Base-by-base conservation (phyloP, 176 grass and related monocot species). In the Eleusine coracana region DNA sequence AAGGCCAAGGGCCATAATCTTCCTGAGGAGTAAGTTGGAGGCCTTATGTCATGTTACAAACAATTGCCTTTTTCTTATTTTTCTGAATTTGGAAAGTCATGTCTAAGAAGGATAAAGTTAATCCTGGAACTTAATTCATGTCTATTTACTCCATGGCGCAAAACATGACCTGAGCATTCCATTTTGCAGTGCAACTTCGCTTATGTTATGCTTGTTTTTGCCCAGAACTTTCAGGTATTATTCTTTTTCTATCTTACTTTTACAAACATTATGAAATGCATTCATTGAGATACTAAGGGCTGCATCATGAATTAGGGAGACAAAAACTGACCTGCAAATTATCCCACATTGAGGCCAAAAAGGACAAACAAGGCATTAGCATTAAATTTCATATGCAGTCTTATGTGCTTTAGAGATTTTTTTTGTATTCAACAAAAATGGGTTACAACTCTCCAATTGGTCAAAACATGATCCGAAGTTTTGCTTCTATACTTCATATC, bases 111-210 rank as follows among this genome's bases (percentile, higher is more conserved):
- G 40, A 70, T 54, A 59, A 78, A 81, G 29, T 71, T 49, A 78
- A 28, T 1, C 31, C 0, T 48, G 2, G 29, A 62, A 75, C 50
- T 69, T 75, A 61, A 40, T 68, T 40, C 46, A n/a, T 38, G 36
- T 27, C n/a, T 4, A 38, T 77, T 21, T 70, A 76, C 66, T 51
- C 38, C 59, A 9, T 20, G 55, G 55, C 17, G 15, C 37, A 58
- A 75, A 18, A 46, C 13, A 20, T 82, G 12, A 79, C 34, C 58
- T 12, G 15, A 31, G 3, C 23, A 68, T 83, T 86, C 66, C 48
- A 86, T 91, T 81, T 74, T 98, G 51, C 90, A 94, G 95, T 98
- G 95, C 90, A 98, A 98, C 79, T 87, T 91, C 21, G 88, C 92
- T 42, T 98, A 94, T 83, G 92, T 98, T 70, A 93, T 89, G 85